Conservation (phyloP, 495 filamentous ascomycete genomes). For the Penicillium salamii region DNA sequence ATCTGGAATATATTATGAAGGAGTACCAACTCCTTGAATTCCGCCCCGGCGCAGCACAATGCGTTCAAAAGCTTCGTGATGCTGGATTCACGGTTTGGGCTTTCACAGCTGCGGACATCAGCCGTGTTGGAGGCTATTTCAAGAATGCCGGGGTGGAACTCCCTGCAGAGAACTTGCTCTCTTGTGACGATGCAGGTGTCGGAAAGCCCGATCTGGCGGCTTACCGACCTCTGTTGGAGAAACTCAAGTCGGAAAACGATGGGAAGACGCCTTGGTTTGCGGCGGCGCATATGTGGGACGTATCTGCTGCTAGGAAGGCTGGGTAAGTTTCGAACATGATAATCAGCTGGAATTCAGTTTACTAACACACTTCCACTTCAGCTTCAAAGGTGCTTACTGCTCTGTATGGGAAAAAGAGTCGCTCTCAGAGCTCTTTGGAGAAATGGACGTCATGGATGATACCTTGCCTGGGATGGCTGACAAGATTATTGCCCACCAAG, state of each 20-base stretch:
- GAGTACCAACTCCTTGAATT: slow-evolving; percentile 26
- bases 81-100: slow-evolving; percentile 42
- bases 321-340: slow-evolving; percentile 15
- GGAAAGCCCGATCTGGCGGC: slow-evolving; percentile 32
- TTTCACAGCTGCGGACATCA: slow-evolving; percentile 38
- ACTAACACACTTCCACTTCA: slow-evolving; percentile 4
- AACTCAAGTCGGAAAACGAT: slow-evolving; percentile 18
- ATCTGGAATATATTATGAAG: slow-evolving; percentile 25
- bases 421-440: slow-evolving; percentile 31
- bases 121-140: slow-evolving; percentile 38
- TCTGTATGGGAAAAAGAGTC: slow-evolving; percentile 35
- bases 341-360: not conserved
- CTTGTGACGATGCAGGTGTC: slow-evolving; percentile 28
- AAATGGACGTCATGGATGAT: slow-evolving; percentile 39
- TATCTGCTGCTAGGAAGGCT: slow-evolving; percentile 28
- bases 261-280: slow-evolving; percentile 33
- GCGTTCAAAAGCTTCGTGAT: slow-evolving; percentile 33
- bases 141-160: slow-evolving; percentile 30
- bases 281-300: slow-evolving; percentile 40
- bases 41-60: slow-evolving; percentile 30
- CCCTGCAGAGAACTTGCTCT: slow-evolving; percentile 33
- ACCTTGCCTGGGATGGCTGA: slow-evolving; percentile 39
- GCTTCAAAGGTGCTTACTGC: slow-evolving; percentile 37
- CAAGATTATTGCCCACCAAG: slow-evolving; percentile 31
- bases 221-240: slow-evolving; percentile 25